Base-by-base conservation (phyloP, 2,329 filamentous ascomycete species). In the Talaromyces islandicus region DNA sequence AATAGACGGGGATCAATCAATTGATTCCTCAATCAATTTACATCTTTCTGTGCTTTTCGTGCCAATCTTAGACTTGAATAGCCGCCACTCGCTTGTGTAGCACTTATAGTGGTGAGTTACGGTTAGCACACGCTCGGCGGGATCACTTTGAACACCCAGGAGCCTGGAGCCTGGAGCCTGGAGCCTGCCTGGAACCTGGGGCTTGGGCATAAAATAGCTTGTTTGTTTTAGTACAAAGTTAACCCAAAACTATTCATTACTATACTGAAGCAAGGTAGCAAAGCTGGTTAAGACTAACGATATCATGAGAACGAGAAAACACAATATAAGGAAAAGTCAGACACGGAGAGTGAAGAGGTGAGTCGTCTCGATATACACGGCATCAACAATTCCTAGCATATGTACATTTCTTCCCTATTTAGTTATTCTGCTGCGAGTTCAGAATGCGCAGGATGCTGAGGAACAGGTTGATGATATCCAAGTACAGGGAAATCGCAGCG, bases 401-500 rank as follows among this genome's bases (percentile, higher is more conserved):
- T 24, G 19, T 21, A 19, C 11, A 24, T 11, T 9, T 46, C 7
- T 46, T 19, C 70, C 32, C 32, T 35, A 14, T 14, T 35, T 87
- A 97, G 83, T 97, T 95, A 78, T 96, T 93, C 73, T 87, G 88
- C 82, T 96, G 91, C 80, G 89, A 95, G 82, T 99, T 99, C 71
- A 99, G 81, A 68, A 99, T 97, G 71, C 94, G 85, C 71, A 99
- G 81, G 71, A 99, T 99, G 57, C 91, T 89, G 66, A 99, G 82
- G 85, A 99, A 99, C 66, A 99, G 77, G 83, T 99, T 99, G 81
- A 97, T 91, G 65, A 97, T 87, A 75, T 97, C 93, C 55, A 99
- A 84, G 75, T 99, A 99, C 54, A 99, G 83, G 72, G 90, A 94
- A 75, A 99, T 96, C 10, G 91, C 88, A 55, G 93, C 93, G 7